Evolutionary conservation across 805 yeast genomes (phyloP).

Genomic region (Candida dajiaensis): DNA sequence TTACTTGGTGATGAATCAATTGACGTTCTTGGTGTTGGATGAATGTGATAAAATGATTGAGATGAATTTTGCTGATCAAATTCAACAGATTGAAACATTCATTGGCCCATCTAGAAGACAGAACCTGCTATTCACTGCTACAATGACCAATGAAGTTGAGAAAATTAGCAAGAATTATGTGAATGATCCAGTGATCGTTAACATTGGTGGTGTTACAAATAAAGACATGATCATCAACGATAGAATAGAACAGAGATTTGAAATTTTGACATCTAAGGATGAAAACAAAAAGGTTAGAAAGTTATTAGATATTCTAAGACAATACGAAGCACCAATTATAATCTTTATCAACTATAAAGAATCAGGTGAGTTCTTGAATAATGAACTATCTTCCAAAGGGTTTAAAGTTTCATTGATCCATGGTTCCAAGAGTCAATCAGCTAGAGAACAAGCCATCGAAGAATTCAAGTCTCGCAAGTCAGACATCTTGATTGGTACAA

Average conservation of each 20-base stretch:
- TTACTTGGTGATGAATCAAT: slow-evolving; percentile 51
- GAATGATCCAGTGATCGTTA: slow-evolving; percentile 52
- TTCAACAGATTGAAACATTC: slow-evolving; percentile 49
- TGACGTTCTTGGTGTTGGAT: slow-evolving; percentile 73
- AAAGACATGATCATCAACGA: slow-evolving; percentile 30
- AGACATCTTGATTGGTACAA: slow-evolving; percentile 80
- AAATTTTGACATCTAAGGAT: slow-evolving; percentile 37
- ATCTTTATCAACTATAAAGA: slow-evolving; percentile 76
- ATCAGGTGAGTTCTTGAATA: slow-evolving; percentile 61
- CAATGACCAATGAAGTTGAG: slow-evolving; percentile 75
- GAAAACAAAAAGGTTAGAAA: slow-evolving; percentile 39
- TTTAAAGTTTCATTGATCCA: slow-evolving; percentile 61
- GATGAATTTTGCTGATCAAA: slow-evolving; percentile 85
- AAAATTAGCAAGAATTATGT: slow-evolving; percentile 59
- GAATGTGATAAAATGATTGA: slow-evolving; percentile 97
- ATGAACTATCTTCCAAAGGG: slow-evolving; percentile 40
- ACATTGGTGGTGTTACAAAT: slow-evolving; percentile 54
- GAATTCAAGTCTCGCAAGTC: slow-evolving; percentile 49
- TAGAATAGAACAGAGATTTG: slow-evolving; percentile 64
- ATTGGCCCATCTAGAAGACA: slow-evolving; percentile 48
- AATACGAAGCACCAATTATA: slow-evolving; percentile 54
- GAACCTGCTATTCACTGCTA: slow-evolving; percentile 92
- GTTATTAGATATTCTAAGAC: slow-evolving; percentile 33
- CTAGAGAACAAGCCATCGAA: slow-evolving; percentile 72
- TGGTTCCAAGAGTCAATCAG: slow-evolving; percentile 81